Percentiles rank a stretch among this genome's conserved stretches.
These are phyloP conservation scores for Penicillium odoratum DNA, from an alignment of 495 filamentous ascomycete species.

Conservation along the genomic window DNA sequence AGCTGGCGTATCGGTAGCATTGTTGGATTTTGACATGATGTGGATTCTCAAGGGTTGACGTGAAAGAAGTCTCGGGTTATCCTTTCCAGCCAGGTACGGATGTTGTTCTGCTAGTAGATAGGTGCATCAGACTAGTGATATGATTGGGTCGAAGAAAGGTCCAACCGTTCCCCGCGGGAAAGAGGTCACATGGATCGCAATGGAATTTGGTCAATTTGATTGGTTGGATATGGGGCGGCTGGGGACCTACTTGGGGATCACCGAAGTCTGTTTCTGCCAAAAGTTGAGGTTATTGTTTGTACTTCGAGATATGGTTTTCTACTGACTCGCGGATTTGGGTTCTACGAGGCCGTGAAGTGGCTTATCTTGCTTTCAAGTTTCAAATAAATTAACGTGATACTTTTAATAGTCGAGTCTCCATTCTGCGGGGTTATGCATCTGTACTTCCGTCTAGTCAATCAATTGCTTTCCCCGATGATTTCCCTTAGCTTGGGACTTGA, in stretches of 20 bases:
- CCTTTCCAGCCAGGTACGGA: too few relatives aligned
- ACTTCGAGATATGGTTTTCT: too few relatives aligned
- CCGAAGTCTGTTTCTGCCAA: neutral
- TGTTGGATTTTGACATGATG: neutral
- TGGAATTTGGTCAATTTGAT: neutral
- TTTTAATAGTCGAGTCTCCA: too few relatives aligned
- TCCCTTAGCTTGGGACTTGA: neutral
- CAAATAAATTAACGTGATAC: too few relatives aligned
- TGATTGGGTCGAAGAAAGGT: slow-evolving; percentile 1
- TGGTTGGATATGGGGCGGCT: neutral
- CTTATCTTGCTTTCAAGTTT: too few relatives aligned
- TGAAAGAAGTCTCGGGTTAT: too few relatives aligned
- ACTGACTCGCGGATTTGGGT: too few relatives aligned
- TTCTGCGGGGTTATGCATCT: neutral
- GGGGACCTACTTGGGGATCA: neutral
- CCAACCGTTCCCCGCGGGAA: neutral
- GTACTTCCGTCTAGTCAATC: neutral
- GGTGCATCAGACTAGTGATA: neutral
- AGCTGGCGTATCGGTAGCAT: slow-evolving; percentile 3
- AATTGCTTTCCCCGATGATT: neutral
- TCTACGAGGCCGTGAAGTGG: too few relatives aligned
- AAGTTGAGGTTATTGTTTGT: too few relatives aligned
- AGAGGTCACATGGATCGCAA: neutral
- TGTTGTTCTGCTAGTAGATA: neutral
- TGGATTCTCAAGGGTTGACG: neutral